Evolutionary conservation across 768 basidiomycete species (phyloP), one percentile per base, ranked within the genome.

Genomic region (Lentinula detonsa): DNA sequence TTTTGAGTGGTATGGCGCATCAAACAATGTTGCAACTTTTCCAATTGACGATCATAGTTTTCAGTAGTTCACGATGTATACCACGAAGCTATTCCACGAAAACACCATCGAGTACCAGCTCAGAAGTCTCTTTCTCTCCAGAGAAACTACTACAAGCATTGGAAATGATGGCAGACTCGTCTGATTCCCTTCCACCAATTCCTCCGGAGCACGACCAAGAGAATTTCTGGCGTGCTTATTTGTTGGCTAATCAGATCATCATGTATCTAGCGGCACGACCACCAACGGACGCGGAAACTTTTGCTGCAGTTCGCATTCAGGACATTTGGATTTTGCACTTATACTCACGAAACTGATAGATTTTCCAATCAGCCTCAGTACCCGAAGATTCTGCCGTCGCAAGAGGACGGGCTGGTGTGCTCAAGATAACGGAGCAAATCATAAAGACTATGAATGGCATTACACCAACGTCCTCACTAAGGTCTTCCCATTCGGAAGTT

Each of bases 201-300:
- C 56, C 21, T 23, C 33, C 56, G 31, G 39, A 28, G 10, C 39
- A 43, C 11, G 58, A 59, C 28, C 45, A 34, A 35, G 58, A 59
- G 23, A 21, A 5, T 21, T 59, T 59, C 18, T 59, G 58, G 58
- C 23, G 58, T 8, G 58, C 48, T 10, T 49, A 59, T 39, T 33
- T 59, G 18, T 34, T 59, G 11, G 45, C 58, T 10, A 59, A 50
- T n/a, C 58, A 59, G n/a, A 59, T 59, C 33, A 50, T 59, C 18
- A 35, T 59, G 46, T 59, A 59, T 50, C 43, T 59, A 31, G 58
- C 58, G 8, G 58, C 58, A 33, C 34, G 58, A 50, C 48, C 58
- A 13, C 33, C 43, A 31, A 18, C 13, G 16, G 58, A 59, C 3
- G 58, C 37, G 9, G 45, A 59, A 34, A 13, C 48, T n/a, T 59